phyloP scores from a whole-genome alignment of 208 protist genomes.

The Trypanosoma mega region DNA sequence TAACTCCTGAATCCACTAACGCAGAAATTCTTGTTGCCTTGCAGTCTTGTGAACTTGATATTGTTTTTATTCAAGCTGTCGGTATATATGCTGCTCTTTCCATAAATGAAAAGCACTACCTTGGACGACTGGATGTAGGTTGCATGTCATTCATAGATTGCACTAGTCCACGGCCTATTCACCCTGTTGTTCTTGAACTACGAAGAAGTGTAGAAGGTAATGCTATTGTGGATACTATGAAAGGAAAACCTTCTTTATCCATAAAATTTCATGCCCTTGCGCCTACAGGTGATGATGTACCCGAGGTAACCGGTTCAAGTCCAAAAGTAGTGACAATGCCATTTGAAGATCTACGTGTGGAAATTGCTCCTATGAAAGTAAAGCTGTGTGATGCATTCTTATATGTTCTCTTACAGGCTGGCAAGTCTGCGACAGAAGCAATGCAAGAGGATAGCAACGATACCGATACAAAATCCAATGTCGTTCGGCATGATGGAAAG shows the following conservation, averaged over 20 bases:
- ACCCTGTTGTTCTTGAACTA: constrained; percentile 32
- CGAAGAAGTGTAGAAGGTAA: constrained; percentile 7
- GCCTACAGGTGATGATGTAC: neutral
- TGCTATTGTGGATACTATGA: neutral
- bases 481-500: no score
- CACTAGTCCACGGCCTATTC: constrained; percentile 40
- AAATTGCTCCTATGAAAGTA: constrained; percentile 36
- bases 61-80: constrained; percentile 46
- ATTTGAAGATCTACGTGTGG: constrained; percentile 37
- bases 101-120: constrained; percentile 48
- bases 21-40: constrained; percentile 26
- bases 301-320: neutral
- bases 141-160: constrained; percentile 59
- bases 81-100: constrained; percentile 41
- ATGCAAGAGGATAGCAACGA: neutral
- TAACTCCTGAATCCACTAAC: constrained; percentile 23
- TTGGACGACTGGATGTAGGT: constrained; percentile 41
- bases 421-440: constrained; percentile 10
- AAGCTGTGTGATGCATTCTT: constrained; percentile 59
- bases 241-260: constrained; percentile 14
- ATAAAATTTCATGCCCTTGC: constrained; percentile 11
- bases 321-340: constrained; percentile 25
- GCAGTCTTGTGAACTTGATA: constrained; percentile 46
- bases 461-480: no score
- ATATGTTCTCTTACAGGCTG: constrained; percentile 38